A percentile compares a stretch with the other conserved stretches of the same genome.
phyloP scores from a whole-genome alignment of 2,329 filamentous ascomycete species.

The Exophiala phaeomuriformis region DNA sequence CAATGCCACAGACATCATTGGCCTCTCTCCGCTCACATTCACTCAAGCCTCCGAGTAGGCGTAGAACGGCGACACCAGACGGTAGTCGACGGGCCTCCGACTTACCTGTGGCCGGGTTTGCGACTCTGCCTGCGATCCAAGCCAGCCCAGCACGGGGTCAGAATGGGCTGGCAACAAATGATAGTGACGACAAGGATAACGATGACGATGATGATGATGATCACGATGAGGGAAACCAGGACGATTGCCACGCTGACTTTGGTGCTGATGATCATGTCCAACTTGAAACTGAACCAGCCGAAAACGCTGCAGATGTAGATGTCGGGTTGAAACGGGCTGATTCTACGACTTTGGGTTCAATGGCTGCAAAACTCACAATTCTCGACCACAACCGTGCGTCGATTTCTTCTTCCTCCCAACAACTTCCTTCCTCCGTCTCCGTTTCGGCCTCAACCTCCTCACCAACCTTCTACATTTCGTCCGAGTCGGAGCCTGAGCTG shows the following conservation, averaged over 20 bases:
- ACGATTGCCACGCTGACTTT: no score
- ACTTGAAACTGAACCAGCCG: no score
- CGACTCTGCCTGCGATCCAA: slow-evolving; percentile 18
- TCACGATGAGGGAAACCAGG: no score
- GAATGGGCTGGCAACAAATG: neutral
- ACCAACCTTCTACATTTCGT: slow-evolving; percentile 11
- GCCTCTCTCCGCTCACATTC: neutral
- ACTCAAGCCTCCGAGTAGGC: slow-evolving; percentile 7
- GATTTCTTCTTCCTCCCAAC: neutral
- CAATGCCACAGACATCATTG: slow-evolving; percentile 11
- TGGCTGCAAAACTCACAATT: slow-evolving; percentile 15
- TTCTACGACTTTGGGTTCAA: slow-evolving; percentile 23
- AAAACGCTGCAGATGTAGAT: slow-evolving; percentile 2
- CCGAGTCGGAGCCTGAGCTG: slow-evolving; percentile 8
- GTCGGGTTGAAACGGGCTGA: slow-evolving; percentile 25
- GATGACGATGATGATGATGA: neutral
- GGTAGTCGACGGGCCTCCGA: slow-evolving; percentile 10
- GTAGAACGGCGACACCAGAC: slow-evolving; percentile 13
- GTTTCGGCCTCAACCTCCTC: neutral
- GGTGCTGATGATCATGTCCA: no score
- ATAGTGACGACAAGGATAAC: neutral
- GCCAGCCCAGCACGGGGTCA: slow-evolving; percentile 11
- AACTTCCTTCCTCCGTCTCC: neutral
- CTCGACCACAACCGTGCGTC: slow-evolving; percentile 7
- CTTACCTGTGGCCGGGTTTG: slow-evolving; percentile 9